phyloP scores from a whole-genome alignment of 1,139 yeast species.

The Debaryomycetaceae sp. region DNA sequence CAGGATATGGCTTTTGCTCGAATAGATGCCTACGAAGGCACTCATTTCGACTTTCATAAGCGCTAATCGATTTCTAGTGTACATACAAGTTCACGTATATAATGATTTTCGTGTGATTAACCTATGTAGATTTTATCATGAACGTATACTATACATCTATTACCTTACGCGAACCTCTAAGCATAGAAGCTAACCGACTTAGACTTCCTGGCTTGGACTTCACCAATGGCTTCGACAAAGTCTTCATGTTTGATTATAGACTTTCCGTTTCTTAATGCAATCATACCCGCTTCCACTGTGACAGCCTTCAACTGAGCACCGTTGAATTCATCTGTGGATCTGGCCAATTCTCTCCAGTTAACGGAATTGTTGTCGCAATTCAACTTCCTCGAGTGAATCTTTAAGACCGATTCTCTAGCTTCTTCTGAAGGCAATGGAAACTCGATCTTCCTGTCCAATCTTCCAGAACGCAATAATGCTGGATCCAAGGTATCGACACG shows the following conservation, averaged over 20 bases:
- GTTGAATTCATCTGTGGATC: conserved; percentile 96
- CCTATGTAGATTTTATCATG: background rate
- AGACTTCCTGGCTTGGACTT: conserved; percentile 95
- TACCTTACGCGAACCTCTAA: conserved; percentile 1
- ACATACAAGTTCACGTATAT: background rate
- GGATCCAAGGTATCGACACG: conserved; percentile 98
- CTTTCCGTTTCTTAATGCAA: conserved; percentile 94
- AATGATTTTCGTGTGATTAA: background rate
- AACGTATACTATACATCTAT: conserved; percentile 1
- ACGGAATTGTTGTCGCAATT: conserved; percentile 82
- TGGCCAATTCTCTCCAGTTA: conserved; percentile 97
- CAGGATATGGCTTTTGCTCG: background rate
- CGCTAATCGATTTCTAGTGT: background rate
- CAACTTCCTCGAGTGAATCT: conserved; percentile 96
- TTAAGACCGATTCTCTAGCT: conserved; percentile 92
- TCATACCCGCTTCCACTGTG: conserved; percentile 99
- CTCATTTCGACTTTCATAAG: background rate
- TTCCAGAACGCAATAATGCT: conserved; percentile 93
- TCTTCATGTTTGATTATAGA: conserved; percentile 92
- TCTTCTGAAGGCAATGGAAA: conserved; percentile 97
- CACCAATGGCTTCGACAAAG: conserved; percentile 96
- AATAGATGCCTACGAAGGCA: background rate
- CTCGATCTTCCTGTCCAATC: conserved; percentile 95
- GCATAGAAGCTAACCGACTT: conserved; percentile 97
- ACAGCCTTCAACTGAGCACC: conserved; percentile 99